Conservation (phyloP, 148 eudicot genomes). For the Rhododendron ferrugineum region DNA sequence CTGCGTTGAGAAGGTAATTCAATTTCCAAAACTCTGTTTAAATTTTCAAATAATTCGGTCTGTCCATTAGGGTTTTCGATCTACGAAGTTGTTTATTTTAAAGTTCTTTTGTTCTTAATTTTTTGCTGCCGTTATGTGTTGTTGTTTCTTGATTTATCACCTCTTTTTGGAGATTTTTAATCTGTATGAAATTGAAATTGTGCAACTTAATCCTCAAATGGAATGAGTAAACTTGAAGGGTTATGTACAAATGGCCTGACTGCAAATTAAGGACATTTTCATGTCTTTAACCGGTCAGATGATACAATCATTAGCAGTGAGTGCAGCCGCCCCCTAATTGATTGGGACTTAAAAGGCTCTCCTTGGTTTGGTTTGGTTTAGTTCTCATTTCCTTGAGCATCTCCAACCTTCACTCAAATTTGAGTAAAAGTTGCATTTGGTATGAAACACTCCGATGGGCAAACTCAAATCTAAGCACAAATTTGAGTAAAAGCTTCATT, state of each 20-base stretch:
- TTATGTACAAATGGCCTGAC: background rate
- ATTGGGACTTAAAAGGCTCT: background rate
- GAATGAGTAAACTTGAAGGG: background rate
- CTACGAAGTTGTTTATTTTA: background rate
- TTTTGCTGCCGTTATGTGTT: too few species aligned
- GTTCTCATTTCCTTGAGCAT: background rate
- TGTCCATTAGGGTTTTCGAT: background rate
- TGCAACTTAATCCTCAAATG: background rate
- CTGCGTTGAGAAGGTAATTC: background rate
- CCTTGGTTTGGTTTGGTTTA: background rate
- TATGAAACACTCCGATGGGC: background rate
- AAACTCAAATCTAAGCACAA: background rate
- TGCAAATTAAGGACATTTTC: background rate
- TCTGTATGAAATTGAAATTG: too few species aligned
- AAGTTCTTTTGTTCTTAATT: background rate
- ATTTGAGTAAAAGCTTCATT: background rate
- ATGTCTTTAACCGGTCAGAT: background rate
- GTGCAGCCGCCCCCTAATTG: background rate
- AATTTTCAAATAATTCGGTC: background rate
- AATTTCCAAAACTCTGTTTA: background rate
- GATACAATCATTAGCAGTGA: background rate
- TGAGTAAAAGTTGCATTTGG: background rate
- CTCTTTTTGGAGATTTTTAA: background rate
- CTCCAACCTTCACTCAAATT: background rate
- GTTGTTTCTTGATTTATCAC: background rate